Base-by-base conservation (phyloP, 2,329 filamentous ascomycete genomes). In the Trichoderma sp. region DNA sequence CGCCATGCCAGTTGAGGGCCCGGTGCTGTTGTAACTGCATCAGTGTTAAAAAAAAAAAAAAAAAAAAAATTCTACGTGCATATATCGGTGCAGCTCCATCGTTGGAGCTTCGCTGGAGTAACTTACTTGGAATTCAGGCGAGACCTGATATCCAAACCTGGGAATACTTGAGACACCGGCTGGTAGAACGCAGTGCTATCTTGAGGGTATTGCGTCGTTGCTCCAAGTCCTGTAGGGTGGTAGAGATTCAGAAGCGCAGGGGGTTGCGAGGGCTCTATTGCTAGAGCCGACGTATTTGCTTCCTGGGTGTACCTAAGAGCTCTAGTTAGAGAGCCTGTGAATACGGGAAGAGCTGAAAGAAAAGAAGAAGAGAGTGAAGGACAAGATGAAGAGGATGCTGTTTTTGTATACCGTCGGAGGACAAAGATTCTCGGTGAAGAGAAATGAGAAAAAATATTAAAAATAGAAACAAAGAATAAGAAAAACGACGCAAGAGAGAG, bases 51-150 rank as follows among this genome's bases (percentile, higher is more conserved):
- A 65, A 28, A 62, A 62, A 39, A n/a, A n/a, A 58, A 72, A 60
- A 65, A 28, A 62, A 36, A 51, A 51, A 30, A 64, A 65, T 65
- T 60, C 15, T 28, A n/a, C 56, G 30, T 32, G 56, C 28, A 65
- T 11, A 51, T 30, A 4, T 18, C 12, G 43, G 28, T 26, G 51
- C 66, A 24, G 18, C 28, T 61, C 30, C 6, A 60, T 26, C 9
- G n/a, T 21, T 32, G 11, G n/a, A 21, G 15, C 56, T 53, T 51
- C 15, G 24, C n/a, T 28, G 24, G 7, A 47, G 18, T 39, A 26
- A 87, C 86, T 76, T 86, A 89, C 87, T 83, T 87, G 76, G 86
- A 85, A 77, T 82, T 84, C 77, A 89, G 81, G 77, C 86, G 85
- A 77, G 86, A 82, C 79, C 87, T 85, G 76, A 85, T 82, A 81